Conservation (phyloP, 1,284 basidiomycete species). For the Rhodotorula sp. region DNA sequence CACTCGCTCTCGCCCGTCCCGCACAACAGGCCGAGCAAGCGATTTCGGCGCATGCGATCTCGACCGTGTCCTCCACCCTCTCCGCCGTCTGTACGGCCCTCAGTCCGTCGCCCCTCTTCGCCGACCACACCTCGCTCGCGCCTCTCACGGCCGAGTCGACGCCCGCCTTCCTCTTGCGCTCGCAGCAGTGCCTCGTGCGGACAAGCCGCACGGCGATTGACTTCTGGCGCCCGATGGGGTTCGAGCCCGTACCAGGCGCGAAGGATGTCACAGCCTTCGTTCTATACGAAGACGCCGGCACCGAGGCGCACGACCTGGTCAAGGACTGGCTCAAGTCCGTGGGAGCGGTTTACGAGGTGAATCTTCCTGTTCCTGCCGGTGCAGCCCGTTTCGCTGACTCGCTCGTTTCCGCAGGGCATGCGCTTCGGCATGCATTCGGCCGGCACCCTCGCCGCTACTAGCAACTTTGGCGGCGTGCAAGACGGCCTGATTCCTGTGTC, state of each 20-base stretch:
- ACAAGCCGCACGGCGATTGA: slow-evolving; percentile 65
- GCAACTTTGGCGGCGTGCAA: slow-evolving; percentile 9
- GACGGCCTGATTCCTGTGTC: slow-evolving; percentile 27
- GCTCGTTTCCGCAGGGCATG: no score
- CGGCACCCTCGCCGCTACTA: slow-evolving; percentile 4
- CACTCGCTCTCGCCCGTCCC: neutral
- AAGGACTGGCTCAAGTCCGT: slow-evolving; percentile 63
- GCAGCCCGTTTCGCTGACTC: no score
- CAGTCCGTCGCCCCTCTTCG: slow-evolving; percentile 15
- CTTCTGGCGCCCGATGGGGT: slow-evolving; percentile 78
- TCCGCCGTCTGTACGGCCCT: slow-evolving; percentile 3
- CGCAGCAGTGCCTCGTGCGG: slow-evolving; percentile 58
- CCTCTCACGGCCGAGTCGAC: neutral
- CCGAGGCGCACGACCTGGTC: slow-evolving; percentile 56
- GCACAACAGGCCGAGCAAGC: neutral
- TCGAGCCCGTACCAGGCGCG: slow-evolving; percentile 66
- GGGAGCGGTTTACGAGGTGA: slow-evolving; percentile 62
- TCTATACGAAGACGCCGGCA: slow-evolving; percentile 61
- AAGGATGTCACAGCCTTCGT: slow-evolving; percentile 70
- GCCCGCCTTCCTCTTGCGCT: slow-evolving; percentile 23
- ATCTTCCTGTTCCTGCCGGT: slow-evolving; percentile 41
- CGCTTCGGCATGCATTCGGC: slow-evolving; percentile 33
- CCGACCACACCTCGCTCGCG: slow-evolving; percentile 16
- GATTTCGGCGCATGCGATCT: neutral
- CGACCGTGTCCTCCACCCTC: neutral